Percentiles rank a stretch among this genome's conserved stretches.
phyloP scores from a whole-genome alignment of 441 rosid genomes.

The Sinapis alba region DNA sequence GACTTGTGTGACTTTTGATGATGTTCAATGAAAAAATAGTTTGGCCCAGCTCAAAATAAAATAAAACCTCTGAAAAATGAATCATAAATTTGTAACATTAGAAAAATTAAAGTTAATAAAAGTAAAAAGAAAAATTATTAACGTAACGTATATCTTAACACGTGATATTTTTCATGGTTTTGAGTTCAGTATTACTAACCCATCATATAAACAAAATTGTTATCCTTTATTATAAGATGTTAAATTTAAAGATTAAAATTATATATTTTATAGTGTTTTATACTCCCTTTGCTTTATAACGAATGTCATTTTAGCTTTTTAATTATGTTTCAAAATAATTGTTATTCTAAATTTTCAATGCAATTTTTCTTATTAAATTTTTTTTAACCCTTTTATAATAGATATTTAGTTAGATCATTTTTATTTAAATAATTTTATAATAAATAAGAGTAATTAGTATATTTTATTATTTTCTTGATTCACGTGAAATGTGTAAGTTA shows the following conservation, averaged over 20 bases:
- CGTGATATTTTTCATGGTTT: neutral
- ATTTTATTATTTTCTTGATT: too few species aligned
- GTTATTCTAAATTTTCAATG: too few species aligned
- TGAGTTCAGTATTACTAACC: neutral
- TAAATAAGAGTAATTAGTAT: too few species aligned
- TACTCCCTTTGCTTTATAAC: too few species aligned
- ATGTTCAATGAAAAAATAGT: neutral
- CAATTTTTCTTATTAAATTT: too few species aligned
- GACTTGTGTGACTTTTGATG: slow-evolving; percentile 27
- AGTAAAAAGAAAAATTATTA: slow-evolving; percentile 10
- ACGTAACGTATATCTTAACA: neutral
- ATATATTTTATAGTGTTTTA: neutral
- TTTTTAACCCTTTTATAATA: too few species aligned
- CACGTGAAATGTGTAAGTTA: too few species aligned
- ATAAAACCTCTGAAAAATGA: neutral
- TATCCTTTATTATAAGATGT: neutral
- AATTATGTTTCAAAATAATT: too few species aligned
- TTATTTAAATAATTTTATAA: too few species aligned
- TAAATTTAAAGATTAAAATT: neutral
- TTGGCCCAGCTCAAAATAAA: neutral
- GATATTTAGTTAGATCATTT: too few species aligned
- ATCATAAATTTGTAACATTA: neutral
- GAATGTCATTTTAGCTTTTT: too few species aligned
- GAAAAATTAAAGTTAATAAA: neutral
- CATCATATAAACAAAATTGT: neutral